Evolutionary conservation across 2,329 filamentous ascomycete species (phyloP).

Genomic region (Sodiomyces alkalinus): DNA sequence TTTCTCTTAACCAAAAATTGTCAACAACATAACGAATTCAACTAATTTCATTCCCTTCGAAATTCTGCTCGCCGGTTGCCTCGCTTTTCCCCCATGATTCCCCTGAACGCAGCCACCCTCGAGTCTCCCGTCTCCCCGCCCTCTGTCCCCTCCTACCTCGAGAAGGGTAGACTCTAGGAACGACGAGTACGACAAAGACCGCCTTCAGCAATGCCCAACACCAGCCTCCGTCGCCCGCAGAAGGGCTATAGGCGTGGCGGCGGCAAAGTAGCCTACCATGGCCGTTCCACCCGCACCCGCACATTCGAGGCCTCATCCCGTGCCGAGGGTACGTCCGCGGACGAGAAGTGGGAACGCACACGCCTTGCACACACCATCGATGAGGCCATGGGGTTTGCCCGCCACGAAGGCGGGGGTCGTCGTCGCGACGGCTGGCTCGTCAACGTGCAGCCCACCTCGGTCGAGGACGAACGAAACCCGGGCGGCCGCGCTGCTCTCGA

Average conservation of each 20-base stretch:
- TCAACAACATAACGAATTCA: no score
- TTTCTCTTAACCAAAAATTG: no score
- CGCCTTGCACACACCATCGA: slow-evolving; percentile 79
- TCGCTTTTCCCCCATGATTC: slow-evolving; percentile 4
- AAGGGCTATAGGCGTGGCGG: slow-evolving; percentile 54
- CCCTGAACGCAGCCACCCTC: slow-evolving; percentile 3
- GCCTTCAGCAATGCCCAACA: slow-evolving; percentile 39
- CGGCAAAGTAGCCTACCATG: slow-evolving; percentile 55
- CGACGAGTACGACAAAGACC: slow-evolving; percentile 1
- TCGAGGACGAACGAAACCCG: slow-evolving; percentile 72
- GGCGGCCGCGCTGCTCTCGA: slow-evolving; percentile 83
- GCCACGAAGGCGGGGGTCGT: slow-evolving; percentile 81
- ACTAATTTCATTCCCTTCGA: no score
- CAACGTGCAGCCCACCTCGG: slow-evolving; percentile 79
- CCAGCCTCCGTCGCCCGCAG: slow-evolving; percentile 41
- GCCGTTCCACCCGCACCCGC: slow-evolving; percentile 41
- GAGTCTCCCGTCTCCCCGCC: slow-evolving; percentile 1
- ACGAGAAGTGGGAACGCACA: slow-evolving; percentile 82
- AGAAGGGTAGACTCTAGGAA: slow-evolving; percentile 1
- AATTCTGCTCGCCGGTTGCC: background rate
- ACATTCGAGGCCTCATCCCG: slow-evolving; percentile 69
- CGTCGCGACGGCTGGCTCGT: slow-evolving; percentile 79
- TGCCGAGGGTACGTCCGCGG: slow-evolving; percentile 74
- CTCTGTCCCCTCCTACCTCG: slow-evolving; percentile 1
- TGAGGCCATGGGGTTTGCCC: slow-evolving; percentile 84